Base-by-base conservation (phyloP, 495 filamentous ascomycete species). In the Penicillium pulvis region DNA sequence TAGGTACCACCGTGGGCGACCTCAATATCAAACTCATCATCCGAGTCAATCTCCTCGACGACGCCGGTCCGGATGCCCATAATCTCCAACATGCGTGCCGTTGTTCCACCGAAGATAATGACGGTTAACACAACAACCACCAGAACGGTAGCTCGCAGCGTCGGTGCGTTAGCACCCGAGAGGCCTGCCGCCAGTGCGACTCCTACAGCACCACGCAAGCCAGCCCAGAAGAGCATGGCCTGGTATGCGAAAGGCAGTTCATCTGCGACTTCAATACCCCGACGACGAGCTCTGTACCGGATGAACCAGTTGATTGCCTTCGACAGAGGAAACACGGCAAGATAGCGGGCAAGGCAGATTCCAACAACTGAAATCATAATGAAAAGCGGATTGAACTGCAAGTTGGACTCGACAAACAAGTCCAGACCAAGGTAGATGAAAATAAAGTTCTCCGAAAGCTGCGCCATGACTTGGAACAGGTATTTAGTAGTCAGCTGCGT, bases 21-120 rank as follows among this genome's bases (percentile, higher is more conserved):
- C 70, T 98, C 94, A 55, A 97, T 98, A 67, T 98, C 94, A 63
- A 98, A 98, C 67, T 98, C 94, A 70, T 98, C 94, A 67, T 98
- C 94, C 6, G 90, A 95, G 65, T 98, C 94, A 36, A 95, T 84
- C 71, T 98, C 94, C 64, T 98, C 94, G 2, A 96, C 89, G 16
- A 98, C 94, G 3, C 95, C 95, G 5, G 93, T 98, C 58, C 90
- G 83, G 60, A 98, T 98, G 12, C 90, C 89, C 42, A 97, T 75
- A 56, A 98, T 98, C 71, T 98, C 94, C 28, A 98, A 78, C 94
- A 98, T 98, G 49, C 95, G 88, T n/a, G 94, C 91, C 2, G 94
- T 98, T 20, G 95, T 98, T 39, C 94, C 95, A 42, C 94, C 94
- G 66, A 98, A 98, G 45, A 98, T 96, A 66, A 98, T 98, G 58